A percentile compares a stretch with the other conserved stretches of the same genome.
phyloP scores from a whole-genome alignment of 2,329 filamentous ascomycete species.

The Aspergillus sp. region DNA sequence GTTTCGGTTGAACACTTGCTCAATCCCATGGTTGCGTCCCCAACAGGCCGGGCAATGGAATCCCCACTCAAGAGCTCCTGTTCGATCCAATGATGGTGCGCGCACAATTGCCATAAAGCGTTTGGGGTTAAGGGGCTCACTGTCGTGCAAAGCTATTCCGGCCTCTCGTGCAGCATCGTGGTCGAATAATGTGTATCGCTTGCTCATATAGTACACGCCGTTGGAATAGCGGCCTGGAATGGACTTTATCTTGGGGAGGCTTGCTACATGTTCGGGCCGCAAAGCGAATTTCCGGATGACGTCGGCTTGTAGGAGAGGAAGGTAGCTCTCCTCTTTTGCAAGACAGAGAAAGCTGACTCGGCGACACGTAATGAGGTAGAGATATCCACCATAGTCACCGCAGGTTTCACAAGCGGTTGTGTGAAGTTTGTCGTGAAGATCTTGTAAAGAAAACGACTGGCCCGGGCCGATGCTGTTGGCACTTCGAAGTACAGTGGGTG shows the following conservation, averaged over 20 bases:
- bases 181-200: background rate
- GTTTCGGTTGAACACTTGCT: too few relatives aligned
- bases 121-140: too few relatives aligned
- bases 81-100: too few relatives aligned
- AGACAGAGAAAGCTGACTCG: background rate
- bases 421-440: background rate
- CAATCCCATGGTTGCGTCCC: too few relatives aligned
- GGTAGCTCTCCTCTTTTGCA: background rate
- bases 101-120: too few relatives aligned
- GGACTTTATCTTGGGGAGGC: background rate
- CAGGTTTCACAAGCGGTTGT: background rate
- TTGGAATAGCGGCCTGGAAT: background rate
- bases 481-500: background rate
- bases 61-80: too few relatives aligned
- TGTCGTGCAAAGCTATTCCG: too few relatives aligned
- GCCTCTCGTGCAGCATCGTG: background rate
- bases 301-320: background rate
- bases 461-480: background rate
- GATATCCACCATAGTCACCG: background rate
- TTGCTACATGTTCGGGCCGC: background rate
- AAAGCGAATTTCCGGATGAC: background rate
- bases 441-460: background rate
- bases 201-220: background rate
- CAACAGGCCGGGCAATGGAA: too few relatives aligned
- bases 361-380: background rate